phyloP scores from a whole-genome alignment of 768 basidiomycete genomes.

The Termitomyces sp. region DNA sequence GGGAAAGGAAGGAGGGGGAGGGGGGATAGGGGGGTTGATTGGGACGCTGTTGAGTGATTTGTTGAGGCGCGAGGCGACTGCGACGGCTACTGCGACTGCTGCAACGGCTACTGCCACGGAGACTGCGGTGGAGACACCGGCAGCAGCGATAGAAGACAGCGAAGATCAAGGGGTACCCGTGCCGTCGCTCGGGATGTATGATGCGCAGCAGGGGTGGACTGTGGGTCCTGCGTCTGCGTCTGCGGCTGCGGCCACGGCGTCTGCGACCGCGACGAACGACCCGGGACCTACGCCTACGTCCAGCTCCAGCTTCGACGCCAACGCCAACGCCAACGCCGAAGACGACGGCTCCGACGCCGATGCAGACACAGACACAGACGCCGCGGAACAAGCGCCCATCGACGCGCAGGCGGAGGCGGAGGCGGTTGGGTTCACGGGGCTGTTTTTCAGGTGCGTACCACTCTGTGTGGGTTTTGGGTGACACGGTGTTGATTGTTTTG shows the following conservation, averaged over 20 bases:
- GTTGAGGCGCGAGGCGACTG: background rate
- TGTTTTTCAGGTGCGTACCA: slow-evolving; percentile 71
- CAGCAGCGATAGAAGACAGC: too few relatives aligned
- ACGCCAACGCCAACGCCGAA: too few relatives aligned
- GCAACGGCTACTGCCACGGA: background rate
- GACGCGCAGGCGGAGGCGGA: background rate
- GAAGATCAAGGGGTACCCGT: too few relatives aligned
- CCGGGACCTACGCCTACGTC: too few relatives aligned
- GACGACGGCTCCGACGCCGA: too few relatives aligned
- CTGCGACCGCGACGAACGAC: too few relatives aligned
- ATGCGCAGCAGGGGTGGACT: slow-evolving; percentile 10
- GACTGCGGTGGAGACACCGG: too few relatives aligned
- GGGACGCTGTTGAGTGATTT: slow-evolving; percentile 8
- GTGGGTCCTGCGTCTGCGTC: background rate
- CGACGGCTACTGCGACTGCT: background rate
- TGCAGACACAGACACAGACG: too few relatives aligned
- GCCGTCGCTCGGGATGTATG: background rate
- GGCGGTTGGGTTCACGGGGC: slow-evolving; percentile 39
- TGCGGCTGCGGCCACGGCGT: too few relatives aligned
- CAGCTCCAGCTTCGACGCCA: too few relatives aligned
- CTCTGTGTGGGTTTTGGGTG: background rate
- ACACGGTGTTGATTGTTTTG: background rate
- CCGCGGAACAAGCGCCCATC: too few relatives aligned
- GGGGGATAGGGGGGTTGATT: slow-evolving; percentile 6
- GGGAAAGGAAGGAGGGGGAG: background rate